Percentiles rank a stretch among this genome's conserved stretches.
phyloP scores from a whole-genome alignment of 2,329 filamentous ascomycete species.

The Colletotrichum simmondsii region DNA sequence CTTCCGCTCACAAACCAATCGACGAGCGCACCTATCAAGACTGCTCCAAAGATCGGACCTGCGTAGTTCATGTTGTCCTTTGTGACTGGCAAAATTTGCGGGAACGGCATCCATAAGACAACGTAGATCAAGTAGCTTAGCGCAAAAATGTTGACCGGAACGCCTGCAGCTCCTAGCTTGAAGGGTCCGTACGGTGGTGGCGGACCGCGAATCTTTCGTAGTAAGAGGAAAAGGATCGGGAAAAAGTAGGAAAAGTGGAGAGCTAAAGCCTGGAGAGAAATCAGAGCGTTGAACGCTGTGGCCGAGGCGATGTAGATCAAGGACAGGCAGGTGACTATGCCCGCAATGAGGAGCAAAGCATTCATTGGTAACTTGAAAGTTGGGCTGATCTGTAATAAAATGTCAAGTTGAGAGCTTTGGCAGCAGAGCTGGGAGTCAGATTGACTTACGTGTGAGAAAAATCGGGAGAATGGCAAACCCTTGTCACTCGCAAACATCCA shows the following conservation, averaged over 20 bases:
- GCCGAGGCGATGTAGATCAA: not conserved
- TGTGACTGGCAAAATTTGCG: not conserved
- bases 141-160: not conserved
- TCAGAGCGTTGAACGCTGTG: not conserved
- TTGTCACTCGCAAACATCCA: not conserved
- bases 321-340: not conserved
- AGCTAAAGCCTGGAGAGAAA: not conserved
- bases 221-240: not conserved
- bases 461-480: not conserved
- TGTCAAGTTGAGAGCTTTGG: not conserved
- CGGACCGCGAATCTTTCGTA: not conserved
- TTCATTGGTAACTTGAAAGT: not conserved
- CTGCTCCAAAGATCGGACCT: not conserved
- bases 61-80: slow-evolving; percentile 15
- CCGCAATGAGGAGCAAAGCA: not conserved
- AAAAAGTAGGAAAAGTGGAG: not conserved
- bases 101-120: slow-evolving; percentile 16
- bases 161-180: not conserved
- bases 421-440: rapidly evolving
- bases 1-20: not conserved
- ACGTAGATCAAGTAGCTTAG: not conserved
- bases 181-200: not conserved
- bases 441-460: not conserved
- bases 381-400: not conserved
- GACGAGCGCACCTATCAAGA: not conserved